These are phyloP conservation scores for Hericium erinaceus DNA, from an alignment of 768 basidiomycete species.

Conservation along the genomic window DNA sequence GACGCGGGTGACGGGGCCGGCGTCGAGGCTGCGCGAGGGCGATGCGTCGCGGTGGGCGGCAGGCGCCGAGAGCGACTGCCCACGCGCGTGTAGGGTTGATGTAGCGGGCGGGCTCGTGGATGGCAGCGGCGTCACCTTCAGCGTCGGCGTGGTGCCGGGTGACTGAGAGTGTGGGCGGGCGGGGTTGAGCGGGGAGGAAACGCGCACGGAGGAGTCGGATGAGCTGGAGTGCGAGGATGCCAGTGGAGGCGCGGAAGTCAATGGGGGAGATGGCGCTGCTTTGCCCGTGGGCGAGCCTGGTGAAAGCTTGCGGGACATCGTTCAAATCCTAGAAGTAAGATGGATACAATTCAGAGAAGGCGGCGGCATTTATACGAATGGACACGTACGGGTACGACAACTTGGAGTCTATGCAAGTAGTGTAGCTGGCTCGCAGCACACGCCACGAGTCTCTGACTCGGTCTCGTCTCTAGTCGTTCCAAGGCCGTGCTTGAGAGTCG, in stretches of 20 bases:
- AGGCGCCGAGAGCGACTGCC: neutral
- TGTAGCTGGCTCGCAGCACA: too few relatives aligned
- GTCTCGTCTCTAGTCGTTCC: too few relatives aligned
- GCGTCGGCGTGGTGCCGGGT: neutral
- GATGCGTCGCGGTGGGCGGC: neutral
- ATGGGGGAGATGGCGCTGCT: neutral
- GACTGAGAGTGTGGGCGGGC: neutral
- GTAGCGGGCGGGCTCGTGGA: neutral
- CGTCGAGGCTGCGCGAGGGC: neutral
- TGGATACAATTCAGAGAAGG: neutral
- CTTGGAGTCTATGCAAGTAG: too few relatives aligned
- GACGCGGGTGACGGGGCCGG: conserved; percentile 9
- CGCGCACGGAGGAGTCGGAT: neutral
- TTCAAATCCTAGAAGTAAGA: neutral
- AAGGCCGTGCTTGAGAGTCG: too few relatives aligned
- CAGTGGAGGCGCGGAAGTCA: too few relatives aligned
- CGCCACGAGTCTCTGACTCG: too few relatives aligned
- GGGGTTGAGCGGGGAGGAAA: conserved; percentile 1
- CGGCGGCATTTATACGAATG: neutral
- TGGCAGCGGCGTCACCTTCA: neutral
- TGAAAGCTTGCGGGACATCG: neutral
- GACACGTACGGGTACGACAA: neutral
- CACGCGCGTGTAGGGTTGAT: neutral
- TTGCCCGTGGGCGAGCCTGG: neutral
- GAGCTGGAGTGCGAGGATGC: neutral